Evolutionary conservation across 2,329 filamentous ascomycete species (phyloP), one percentile per base, ranked within the genome.

Genomic region (Didymella pinodella): DNA sequence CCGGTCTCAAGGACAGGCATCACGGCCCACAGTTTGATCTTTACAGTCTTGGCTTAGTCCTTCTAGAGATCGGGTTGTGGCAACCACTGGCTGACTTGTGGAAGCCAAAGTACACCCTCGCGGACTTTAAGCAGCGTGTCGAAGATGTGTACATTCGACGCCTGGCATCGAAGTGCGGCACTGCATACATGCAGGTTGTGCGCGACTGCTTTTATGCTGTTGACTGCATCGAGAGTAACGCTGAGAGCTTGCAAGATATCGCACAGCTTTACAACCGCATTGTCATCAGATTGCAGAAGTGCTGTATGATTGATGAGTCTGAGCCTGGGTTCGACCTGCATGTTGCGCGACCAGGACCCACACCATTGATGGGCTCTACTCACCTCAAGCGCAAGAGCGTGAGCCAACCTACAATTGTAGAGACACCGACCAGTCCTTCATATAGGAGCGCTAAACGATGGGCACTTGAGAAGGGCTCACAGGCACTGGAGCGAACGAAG

Each of bases 11-110:
- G 48, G 57, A 65, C 1, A 65, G 64, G 32, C 60, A 58, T 6
- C 70, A 76, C 48, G 69, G 70, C 4, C 67, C 73, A 11, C 73
- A 75, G n/a, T 83, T 81, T 31, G 91, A 93, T 61, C 78, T 93
- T 2, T 92, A 92, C 72, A 88, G 89, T 7, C 80, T 94, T 1
- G 89, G 89, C 18, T 85, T 92, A 78, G 79, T 92, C 4, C 81
- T 94, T 0, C 80, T 93, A 2, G 91, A 91, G 7, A 86, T 93
- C 52, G 91, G 91, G 7, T 77, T 93, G 8, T 94, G 91, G 91
- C 86, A 85, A 3, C 88, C 86, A 11, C 80, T 92, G 26, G 83
- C 83, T 54, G 84, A 81, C 75, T 44, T 86, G 12, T 82, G 83
- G 69, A 84, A 90, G 26, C 78, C 85, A 0, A 85, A 88, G 60